Evolutionary conservation across 148 eudicot genomes (phyloP).

Genomic region (Rhododendron simsii): DNA sequence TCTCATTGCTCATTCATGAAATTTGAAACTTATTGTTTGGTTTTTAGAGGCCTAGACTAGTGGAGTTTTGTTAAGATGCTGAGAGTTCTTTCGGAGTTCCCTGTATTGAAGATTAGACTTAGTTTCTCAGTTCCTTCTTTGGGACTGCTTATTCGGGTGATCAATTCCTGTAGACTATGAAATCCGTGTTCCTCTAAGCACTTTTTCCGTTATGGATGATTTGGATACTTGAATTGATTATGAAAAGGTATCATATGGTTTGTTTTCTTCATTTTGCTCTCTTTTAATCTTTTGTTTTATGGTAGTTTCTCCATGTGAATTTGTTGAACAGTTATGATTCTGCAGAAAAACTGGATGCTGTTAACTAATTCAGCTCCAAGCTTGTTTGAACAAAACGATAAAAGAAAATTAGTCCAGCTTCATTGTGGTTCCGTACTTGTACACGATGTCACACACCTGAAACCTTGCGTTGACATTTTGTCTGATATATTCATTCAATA

Average conservation of each 20-base stretch:
- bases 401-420: background rate
- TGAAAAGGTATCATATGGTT: background rate
- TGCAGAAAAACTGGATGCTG: background rate
- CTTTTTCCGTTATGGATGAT: background rate
- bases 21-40: background rate
- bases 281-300: background rate
- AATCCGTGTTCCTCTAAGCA: background rate
- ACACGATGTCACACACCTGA: background rate
- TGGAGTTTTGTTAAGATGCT: background rate
- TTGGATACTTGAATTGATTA: background rate
- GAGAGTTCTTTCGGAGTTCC: background rate
- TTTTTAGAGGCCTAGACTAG: background rate
- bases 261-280: background rate
- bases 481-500: background rate
- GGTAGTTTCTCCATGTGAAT: background rate
- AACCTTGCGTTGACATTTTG: background rate
- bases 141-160: background rate
- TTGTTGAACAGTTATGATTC: background rate
- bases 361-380: background rate
- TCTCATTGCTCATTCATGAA: background rate
- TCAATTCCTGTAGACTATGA: background rate
- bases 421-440: background rate
- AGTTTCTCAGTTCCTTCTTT: background rate
- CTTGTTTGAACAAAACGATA: background rate
- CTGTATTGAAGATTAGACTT: background rate